These are phyloP conservation scores for Pythium dissimile DNA, from an alignment of 352 stramenopile genomes.

Conservation along the genomic window DNA sequence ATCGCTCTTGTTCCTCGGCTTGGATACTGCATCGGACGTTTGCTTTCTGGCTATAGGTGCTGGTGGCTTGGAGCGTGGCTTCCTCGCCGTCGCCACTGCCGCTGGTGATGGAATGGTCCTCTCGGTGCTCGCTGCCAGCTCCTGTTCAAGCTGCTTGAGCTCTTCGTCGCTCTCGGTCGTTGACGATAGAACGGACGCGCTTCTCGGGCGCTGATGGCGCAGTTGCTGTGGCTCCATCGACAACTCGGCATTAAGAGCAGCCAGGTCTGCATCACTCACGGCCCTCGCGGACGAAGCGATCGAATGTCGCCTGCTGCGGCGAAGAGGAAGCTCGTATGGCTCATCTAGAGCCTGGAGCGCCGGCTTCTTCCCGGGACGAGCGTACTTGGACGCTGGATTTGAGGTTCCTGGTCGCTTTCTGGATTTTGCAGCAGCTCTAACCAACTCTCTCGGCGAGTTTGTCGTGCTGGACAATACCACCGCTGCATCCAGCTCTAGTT, in stretches of 20 bases:
- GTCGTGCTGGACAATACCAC: background rate
- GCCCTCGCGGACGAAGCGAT: slow-evolving; percentile 19
- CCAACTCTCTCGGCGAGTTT: background rate
- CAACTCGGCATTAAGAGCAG: slow-evolving; percentile 26
- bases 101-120: background rate
- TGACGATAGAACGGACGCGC: slow-evolving; percentile 18
- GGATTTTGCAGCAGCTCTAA: background rate
- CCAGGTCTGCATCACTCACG: slow-evolving; percentile 29
- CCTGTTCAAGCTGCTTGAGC: slow-evolving; percentile 28
- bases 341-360: background rate
- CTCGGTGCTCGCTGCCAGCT: slow-evolving; percentile 17
- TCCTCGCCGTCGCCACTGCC: background rate
- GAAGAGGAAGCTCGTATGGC: background rate
- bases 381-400: background rate
- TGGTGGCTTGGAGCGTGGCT: background rate
- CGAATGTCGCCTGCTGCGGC: slow-evolving; percentile 4
- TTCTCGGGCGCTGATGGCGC: slow-evolving; percentile 5
- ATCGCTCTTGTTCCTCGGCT: background rate
- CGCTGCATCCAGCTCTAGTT: slow-evolving; percentile 9
- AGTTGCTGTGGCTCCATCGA: background rate
- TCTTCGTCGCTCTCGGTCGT: slow-evolving; percentile 30
- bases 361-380: background rate
- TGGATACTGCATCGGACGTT: no score
- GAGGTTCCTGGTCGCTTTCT: background rate
- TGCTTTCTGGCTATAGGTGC: no score